Conservation (phyloP, 2,329 filamentous ascomycete genomes). For the Pestalotiopsis sp. region DNA sequence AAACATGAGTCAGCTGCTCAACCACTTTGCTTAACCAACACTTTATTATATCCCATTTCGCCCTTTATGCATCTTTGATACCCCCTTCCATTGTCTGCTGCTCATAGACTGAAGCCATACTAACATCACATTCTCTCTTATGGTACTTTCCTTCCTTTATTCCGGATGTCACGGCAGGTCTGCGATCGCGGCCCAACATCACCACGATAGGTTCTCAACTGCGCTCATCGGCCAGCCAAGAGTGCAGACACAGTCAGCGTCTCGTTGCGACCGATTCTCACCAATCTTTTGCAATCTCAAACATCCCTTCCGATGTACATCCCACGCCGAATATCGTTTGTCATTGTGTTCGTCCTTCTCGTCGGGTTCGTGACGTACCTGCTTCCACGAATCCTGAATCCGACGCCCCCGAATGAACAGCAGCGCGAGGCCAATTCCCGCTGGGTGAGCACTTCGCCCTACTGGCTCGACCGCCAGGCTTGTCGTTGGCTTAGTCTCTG, state of each 20-base stretch:
- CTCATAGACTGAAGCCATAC: conserved; percentile 10
- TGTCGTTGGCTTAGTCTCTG: conserved; percentile 82
- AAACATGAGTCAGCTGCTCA: background rate
- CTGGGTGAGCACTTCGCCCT: conserved; percentile 74
- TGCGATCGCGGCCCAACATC: background rate
- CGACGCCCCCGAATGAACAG: conserved; percentile 62
- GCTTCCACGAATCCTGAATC: conserved; percentile 61
- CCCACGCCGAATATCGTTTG: conserved; percentile 47
- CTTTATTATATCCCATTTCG: background rate
- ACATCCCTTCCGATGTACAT: conserved; percentile 42
- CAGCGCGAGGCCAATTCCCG: conserved; percentile 63
- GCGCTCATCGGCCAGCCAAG: background rate
- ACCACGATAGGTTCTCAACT: background rate
- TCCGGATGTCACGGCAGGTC: background rate
- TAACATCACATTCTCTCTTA: background rate
- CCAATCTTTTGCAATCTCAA: background rate
- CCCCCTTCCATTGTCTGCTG: background rate
- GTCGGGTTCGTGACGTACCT: conserved; percentile 52
- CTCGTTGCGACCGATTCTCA: background rate
- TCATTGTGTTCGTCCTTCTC: conserved; percentile 41
- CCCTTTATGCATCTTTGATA: background rate
- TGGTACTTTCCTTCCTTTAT: background rate
- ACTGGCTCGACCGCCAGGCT: conserved; percentile 74
- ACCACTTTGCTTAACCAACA: background rate
- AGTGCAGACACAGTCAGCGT: background rate